Evolutionary conservation across 805 yeast species (phyloP).

Genomic region (Maudiozyma pseudohumilis): DNA sequence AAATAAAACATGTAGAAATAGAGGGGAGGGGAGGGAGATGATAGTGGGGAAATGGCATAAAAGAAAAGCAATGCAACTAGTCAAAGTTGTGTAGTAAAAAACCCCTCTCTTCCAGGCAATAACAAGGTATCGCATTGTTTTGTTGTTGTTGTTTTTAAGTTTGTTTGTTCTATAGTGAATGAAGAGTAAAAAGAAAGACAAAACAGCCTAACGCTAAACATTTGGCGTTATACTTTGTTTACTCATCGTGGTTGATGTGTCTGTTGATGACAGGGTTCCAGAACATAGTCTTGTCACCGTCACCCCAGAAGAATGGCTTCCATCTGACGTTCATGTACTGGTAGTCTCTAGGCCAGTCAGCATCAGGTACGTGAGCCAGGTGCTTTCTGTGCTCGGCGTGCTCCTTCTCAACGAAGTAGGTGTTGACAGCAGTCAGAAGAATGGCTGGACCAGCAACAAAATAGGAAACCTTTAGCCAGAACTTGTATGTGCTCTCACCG

Average conservation of each 20-base stretch:
- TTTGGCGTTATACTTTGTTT: not conserved
- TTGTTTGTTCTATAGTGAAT: no score
- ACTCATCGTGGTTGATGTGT: constrained; percentile 42
- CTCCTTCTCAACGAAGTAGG: constrained; percentile 70
- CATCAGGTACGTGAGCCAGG: constrained; percentile 59
- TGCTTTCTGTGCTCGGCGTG: constrained; percentile 88
- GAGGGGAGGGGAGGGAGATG: not conserved
- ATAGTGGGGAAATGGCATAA: not conserved
- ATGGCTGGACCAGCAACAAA: constrained; percentile 79
- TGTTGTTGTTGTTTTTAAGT: no score
- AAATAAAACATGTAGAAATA: not conserved
- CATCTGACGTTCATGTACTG: constrained; percentile 85
- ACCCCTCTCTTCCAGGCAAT: no score
- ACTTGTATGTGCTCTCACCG: constrained; percentile 60
- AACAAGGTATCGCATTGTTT: no score
- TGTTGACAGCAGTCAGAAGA: constrained; percentile 65
- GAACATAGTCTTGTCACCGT: constrained; percentile 94
- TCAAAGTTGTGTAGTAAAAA: no score
- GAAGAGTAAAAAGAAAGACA: not conserved
- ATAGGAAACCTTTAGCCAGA: constrained; percentile 81
- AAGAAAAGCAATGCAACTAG: no score
- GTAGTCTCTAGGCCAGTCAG: constrained; percentile 87
- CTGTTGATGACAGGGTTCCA: constrained; percentile 93
- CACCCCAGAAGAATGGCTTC: constrained; percentile 95
- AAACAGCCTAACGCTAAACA: no score